phyloP scores from a whole-genome alignment of 257 asterid species.

The Nicotiana benthamiana region DNA sequence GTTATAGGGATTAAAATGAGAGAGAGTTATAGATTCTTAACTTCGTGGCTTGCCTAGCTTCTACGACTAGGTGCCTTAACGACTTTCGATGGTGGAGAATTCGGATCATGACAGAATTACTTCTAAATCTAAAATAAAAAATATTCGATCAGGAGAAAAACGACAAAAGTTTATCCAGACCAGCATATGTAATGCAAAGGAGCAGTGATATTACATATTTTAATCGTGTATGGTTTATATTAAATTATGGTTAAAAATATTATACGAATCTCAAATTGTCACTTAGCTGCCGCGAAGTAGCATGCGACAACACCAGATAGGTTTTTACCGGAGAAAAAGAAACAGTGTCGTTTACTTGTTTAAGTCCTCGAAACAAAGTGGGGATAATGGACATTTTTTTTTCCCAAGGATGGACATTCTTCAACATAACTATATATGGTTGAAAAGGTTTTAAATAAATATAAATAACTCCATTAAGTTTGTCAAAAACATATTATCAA shows the following conservation, averaged over 20 bases:
- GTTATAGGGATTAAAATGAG: too few species aligned
- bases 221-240: not conserved
- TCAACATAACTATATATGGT: not conserved
- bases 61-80: too few species aligned
- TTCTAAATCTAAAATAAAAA: not conserved
- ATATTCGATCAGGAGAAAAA: not conserved
- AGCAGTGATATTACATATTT: not conserved
- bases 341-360: not conserved
- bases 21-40: too few species aligned
- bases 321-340: not conserved
- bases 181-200: not conserved
- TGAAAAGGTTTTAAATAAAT: not conserved
- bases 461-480: not conserved
- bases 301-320: not conserved
- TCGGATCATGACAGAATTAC: too few species aligned
- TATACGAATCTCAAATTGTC: not conserved
- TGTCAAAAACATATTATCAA: not conserved
- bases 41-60: too few species aligned
- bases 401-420: too few species aligned
- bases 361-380: not conserved
- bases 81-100: too few species aligned
- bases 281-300: not conserved
- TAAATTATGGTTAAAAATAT: not conserved
- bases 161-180: not conserved
- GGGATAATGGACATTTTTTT: too few species aligned